Conservation (phyloP, 2,329 filamentous ascomycete species). For the Lasiodiplodia sp. region DNA sequence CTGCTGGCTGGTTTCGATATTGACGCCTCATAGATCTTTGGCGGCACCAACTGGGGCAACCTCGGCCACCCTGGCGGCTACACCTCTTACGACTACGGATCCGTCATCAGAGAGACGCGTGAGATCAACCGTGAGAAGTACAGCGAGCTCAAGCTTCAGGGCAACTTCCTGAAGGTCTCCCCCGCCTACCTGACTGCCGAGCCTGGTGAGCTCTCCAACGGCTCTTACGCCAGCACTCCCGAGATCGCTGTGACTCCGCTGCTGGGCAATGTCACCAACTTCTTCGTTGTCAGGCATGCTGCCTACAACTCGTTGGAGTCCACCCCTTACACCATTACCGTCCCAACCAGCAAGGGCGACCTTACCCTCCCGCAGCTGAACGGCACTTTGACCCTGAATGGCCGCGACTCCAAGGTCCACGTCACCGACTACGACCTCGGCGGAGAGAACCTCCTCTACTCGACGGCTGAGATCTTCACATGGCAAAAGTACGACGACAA, state of each 20-base stretch:
- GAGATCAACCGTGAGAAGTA: constrained; percentile 77
- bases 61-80: constrained; percentile 69
- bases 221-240: constrained; percentile 46
- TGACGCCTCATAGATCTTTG: constrained; percentile 61
- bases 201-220: constrained; percentile 41
- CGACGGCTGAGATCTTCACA: constrained; percentile 72
- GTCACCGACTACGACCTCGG: constrained; percentile 72
- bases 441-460: constrained; percentile 68
- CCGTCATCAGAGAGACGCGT: constrained; percentile 73
- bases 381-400: constrained; percentile 63
- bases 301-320: constrained; percentile 67
- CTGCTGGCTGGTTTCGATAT: neutral
- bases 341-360: constrained; percentile 65
- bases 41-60: constrained; percentile 84
- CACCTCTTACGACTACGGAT: constrained; percentile 67
- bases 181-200: constrained; percentile 69
- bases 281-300: constrained; percentile 72
- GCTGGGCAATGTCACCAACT: constrained; percentile 60
- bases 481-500: constrained; percentile 68
- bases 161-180: constrained; percentile 76
- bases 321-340: constrained; percentile 68
- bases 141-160: constrained; percentile 77
- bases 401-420: constrained; percentile 72
- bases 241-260: constrained; percentile 69
- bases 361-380: constrained; percentile 67